phyloP scores from a whole-genome alignment of 768 basidiomycete species.

The Leccinellum luteum region DNA sequence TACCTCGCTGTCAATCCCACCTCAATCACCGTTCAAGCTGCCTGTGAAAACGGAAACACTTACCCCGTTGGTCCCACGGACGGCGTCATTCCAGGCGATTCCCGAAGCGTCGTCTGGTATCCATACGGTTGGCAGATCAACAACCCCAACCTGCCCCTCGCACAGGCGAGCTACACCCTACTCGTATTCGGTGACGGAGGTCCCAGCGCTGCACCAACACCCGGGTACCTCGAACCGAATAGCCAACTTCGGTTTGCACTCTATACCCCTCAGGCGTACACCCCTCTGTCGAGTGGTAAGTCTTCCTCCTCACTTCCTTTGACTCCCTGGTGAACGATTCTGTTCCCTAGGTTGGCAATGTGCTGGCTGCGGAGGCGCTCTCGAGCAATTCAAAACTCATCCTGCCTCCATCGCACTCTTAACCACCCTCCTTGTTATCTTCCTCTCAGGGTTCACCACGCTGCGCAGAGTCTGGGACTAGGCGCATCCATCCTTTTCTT shows the following conservation, averaged over 20 bases:
- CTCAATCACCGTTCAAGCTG: slow-evolving; percentile 59
- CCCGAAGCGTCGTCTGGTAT: slow-evolving; percentile 57
- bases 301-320: neutral
- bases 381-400: slow-evolving; percentile 30
- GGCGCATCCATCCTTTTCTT: slow-evolving; percentile 1
- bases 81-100: slow-evolving; percentile 49
- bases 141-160: slow-evolving; percentile 53
- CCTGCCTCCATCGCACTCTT: slow-evolving; percentile 33
- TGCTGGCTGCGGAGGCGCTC: slow-evolving; percentile 28
- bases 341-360: slow-evolving; percentile 28
- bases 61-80: slow-evolving; percentile 62
- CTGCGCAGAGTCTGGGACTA: slow-evolving; percentile 32
- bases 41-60: slow-evolving; percentile 66
- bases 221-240: slow-evolving; percentile 56
- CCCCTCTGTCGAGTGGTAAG: slow-evolving; percentile 46
- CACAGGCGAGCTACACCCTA: slow-evolving; percentile 58
- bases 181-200: slow-evolving; percentile 57
- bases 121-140: slow-evolving; percentile 52
- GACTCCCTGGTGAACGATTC: neutral
- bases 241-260: slow-evolving; percentile 55
- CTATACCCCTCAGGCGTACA: slow-evolving; percentile 58
- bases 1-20: slow-evolving; percentile 50
- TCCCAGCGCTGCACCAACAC: slow-evolving; percentile 42
- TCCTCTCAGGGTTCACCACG: slow-evolving; percentile 35
- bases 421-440: slow-evolving; percentile 30